Conservation (phyloP, 2,329 filamentous ascomycete species). For the Fusarium illudens region DNA sequence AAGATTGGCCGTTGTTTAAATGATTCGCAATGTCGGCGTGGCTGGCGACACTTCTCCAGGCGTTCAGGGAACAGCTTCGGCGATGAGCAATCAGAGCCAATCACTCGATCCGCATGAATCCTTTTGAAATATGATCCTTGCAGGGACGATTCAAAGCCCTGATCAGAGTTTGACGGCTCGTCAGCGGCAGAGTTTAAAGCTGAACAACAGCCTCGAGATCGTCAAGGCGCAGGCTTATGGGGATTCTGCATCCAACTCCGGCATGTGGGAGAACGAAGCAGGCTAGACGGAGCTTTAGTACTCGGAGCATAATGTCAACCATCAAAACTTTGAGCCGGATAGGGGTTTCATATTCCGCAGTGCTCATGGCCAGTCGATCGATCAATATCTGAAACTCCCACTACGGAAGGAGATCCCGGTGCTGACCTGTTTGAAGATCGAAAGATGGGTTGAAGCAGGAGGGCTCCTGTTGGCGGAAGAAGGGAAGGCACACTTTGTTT, state of each 20-base stretch:
- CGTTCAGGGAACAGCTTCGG: not conserved
- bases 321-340: not conserved
- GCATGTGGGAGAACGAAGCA: not conserved
- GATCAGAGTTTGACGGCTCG: not conserved
- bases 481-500: conserved; percentile 4
- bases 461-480: not conserved
- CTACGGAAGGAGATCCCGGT: conserved; percentile 7
- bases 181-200: not conserved
- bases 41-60: conserved; percentile 13
- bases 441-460: not conserved
- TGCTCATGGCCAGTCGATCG: conserved; percentile 7
- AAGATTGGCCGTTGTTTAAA: conserved; percentile 8
- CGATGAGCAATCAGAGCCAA: not conserved
- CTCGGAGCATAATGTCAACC: not conserved
- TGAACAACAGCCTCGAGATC: not conserved
- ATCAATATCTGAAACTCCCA: conserved; percentile 21
- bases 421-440: conserved; percentile 24
- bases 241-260: not conserved
- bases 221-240: conserved; percentile 1
- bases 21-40: conserved; percentile 10
- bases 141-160: not conserved
- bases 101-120: not conserved
- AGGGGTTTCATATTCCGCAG: conserved; percentile 17
- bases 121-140: not conserved
- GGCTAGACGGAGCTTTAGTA: not conserved